phyloP scores from a whole-genome alignment of 2,329 filamentous ascomycete species.

The Xylariomycetidae sp. region DNA sequence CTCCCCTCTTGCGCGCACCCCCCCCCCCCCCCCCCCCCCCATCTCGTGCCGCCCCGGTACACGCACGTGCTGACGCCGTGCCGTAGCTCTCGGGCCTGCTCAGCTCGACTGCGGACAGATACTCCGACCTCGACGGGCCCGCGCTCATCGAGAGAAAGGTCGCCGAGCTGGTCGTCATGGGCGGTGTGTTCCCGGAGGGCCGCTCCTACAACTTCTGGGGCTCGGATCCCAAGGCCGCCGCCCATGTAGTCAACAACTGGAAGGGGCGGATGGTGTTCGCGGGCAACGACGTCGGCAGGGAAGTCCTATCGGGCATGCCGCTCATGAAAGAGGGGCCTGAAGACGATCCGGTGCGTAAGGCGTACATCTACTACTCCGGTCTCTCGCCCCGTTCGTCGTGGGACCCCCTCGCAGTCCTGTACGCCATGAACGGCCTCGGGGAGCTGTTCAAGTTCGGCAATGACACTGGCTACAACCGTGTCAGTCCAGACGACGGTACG shows the following conservation, averaged over 20 bases:
- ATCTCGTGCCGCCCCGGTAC: too few species aligned
- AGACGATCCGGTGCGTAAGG: constrained; percentile 30
- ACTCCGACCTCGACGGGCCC: constrained; percentile 32
- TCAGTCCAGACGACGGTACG: constrained; percentile 33
- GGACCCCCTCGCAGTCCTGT: constrained; percentile 37
- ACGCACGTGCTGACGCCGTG: too few species aligned
- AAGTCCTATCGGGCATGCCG: constrained; percentile 32
- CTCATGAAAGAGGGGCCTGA: constrained; percentile 27
- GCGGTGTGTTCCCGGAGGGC: constrained; percentile 41
- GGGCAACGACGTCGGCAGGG: constrained; percentile 37
- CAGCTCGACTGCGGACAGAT: constrained; percentile 34
- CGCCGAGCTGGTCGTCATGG: constrained; percentile 45
- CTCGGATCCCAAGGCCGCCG: constrained; percentile 29
- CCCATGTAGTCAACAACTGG: constrained; percentile 42
- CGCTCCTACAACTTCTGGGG: constrained; percentile 44
- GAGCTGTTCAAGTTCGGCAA: constrained; percentile 32
- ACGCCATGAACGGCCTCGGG: constrained; percentile 31
- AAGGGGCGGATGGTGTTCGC: constrained; percentile 33
- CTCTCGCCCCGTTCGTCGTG: constrained; percentile 29
- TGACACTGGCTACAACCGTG: constrained; percentile 33
- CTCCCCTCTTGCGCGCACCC: constrained; percentile 9
- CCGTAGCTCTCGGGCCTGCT: constrained; percentile 37
- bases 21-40: too few species aligned
- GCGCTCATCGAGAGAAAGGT: constrained; percentile 40
- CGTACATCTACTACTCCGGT: constrained; percentile 36